Evolutionary conservation across 2,329 filamentous ascomycete genomes (phyloP), one percentile per base, ranked within the genome.

Genomic region (Scedosporium boydii): DNA sequence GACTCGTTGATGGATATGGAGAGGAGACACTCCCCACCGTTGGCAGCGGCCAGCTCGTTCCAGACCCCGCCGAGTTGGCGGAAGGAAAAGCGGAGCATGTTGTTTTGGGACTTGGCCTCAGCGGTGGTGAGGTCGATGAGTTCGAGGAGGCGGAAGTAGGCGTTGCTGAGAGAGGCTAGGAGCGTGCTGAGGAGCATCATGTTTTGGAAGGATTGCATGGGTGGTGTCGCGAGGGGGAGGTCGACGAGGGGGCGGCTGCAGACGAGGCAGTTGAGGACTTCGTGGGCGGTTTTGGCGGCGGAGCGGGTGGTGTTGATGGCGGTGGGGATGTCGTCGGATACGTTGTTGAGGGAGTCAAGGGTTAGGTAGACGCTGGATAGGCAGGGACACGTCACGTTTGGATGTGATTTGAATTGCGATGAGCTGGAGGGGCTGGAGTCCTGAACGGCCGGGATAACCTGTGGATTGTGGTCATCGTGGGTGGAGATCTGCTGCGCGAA

Each of bases 151-250:
- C 71, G 73, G 62, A 76, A 77, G 73, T 87, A 87, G 6, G 82
- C 80, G 68, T 84, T 80, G 61, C 80, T 82, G 55, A 83, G 78
- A 7, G 82, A 81, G 1, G 83, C 83, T 3, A 87, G 73, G 34
- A 87, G 76, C 1, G 83, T 79, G 6, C 78, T 82, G 3, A 87
- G 73, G 60, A 84, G 75, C 82, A 86, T 86, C 59, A 81, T 75
- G 68, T 78, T 85, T 69, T 87, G 84, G 64, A 84, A 82, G 34
- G 76, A 67, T 60, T 82, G 78, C 59, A 85, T 77, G 23, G 78
- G 74, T 1, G 76, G 73, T 1, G 73, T 69, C 34, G 71, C 65
- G 27, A 66, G 66, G 1, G 71, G 66, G 5, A 78, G 74, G 6
- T 73, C 68, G 16, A 75, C 56, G 38, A 75, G 62, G 14, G 48